Base-by-base conservation (phyloP, 2,329 filamentous ascomycete genomes). In the Alternaria sp. region DNA sequence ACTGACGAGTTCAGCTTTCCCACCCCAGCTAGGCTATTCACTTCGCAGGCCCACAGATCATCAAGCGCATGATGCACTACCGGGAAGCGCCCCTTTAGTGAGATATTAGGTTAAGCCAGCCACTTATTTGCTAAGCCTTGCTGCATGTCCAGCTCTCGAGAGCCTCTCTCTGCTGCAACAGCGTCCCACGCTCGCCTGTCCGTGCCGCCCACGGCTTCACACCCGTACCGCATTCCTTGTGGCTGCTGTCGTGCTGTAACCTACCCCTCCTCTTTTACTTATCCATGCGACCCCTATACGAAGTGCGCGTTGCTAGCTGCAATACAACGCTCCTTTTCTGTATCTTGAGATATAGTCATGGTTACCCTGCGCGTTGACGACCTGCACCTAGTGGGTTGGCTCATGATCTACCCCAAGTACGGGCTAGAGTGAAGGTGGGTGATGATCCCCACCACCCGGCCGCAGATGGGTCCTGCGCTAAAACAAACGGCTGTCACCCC, bases 401-500 rank as follows among this genome's bases (percentile, higher is more conserved):
- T 52, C 30, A 50, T 28, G 40, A 41, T 36, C 36, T 57, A 38
- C 46, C 34, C 41, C 16, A 46, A 36, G 20, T 32, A 55, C 27
- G 53, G 25, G 40, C 51, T 54, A 44, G 43, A 38, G 41, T 48
- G 30, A 55, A 48, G 27, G 41, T 52, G 50, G 41, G 36, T 51
- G 38, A 32, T n/a, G 30, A 50, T 59, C 62, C 62, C 63, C 64
- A 62, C 66, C 64, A 67, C 52, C 64, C 58, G 61, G 57, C 55
- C 48, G 70, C 64, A 57, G 66, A 70, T 70, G 65, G 54, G 45
- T 30, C 57, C 54, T 27, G 58, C 67, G 68, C 73, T 72, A 76
- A 72, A 68, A 73, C 68, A 70, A 75, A 76, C 73, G 73, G 73
- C 70, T 75, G 74, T 71, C 69, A 74, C 71, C 62, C 68, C 66